phyloP scores from a whole-genome alignment of 805 yeast genomes.

The Kodamaea hsintzibuensis region DNA sequence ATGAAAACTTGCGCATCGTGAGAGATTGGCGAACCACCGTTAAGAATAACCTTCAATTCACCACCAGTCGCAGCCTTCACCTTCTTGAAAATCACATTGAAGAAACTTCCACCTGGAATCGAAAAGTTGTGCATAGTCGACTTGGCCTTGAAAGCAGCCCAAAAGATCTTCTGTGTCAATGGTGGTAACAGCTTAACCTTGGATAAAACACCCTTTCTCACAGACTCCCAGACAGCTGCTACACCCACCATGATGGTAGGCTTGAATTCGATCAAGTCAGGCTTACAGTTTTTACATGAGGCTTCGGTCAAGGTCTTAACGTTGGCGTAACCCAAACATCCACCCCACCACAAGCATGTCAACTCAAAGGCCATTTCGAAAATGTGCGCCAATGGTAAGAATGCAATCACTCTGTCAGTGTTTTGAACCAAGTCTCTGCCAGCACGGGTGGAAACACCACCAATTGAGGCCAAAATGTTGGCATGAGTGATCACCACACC shows the following conservation, averaged over 20 bases:
- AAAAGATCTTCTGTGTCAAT: constrained; percentile 74
- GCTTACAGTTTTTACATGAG: constrained; percentile 79
- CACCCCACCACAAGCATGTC: constrained; percentile 84
- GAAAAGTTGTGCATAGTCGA: constrained; percentile 58
- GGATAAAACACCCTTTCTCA: constrained; percentile 85
- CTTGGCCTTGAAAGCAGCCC: constrained; percentile 85
- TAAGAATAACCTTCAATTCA: constrained; percentile 64
- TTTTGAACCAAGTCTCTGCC: constrained; percentile 49
- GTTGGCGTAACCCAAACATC: constrained; percentile 82
- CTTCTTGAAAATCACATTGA: constrained; percentile 84
- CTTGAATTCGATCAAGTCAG: constrained; percentile 82
- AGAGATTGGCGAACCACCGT: constrained; percentile 93
- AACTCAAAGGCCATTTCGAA: constrained; percentile 90
- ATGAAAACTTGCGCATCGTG: constrained; percentile 80
- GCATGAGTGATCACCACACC: constrained; percentile 72
- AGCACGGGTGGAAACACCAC: constrained; percentile 73
- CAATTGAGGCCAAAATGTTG: constrained; percentile 80
- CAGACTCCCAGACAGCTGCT: constrained; percentile 97
- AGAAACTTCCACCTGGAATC: constrained; percentile 70
- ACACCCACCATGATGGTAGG: constrained; percentile 98
- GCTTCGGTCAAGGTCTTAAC: constrained; percentile 87
- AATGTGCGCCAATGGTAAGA: constrained; percentile 95
- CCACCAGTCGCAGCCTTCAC: constrained; percentile 97
- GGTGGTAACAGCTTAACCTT: constrained; percentile 70
- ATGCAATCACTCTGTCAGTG: constrained; percentile 76